Evolutionary conservation across 495 filamentous ascomycete genomes (phyloP), one percentile per base, ranked within the genome.

Genomic region (Daldinia bambusicola): DNA sequence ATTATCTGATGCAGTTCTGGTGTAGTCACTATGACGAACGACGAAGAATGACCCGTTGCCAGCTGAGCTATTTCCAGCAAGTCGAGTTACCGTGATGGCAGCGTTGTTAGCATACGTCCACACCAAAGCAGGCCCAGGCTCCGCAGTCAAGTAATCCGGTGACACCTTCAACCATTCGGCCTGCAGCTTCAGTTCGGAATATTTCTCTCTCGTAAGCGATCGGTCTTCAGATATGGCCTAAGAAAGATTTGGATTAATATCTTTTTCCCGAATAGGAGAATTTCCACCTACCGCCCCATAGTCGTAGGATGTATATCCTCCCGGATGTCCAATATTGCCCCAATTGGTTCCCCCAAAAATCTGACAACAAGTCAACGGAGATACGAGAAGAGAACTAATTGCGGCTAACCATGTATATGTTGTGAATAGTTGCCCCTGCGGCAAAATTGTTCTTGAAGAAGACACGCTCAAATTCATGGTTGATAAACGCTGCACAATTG

Each of bases 381-480:
- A 18, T 48, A 5, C 0, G 12, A 36, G 34, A 31, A 52, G 9
- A 18, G 6, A 16, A 77, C 34, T 72, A 73, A 40, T 77, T 68
- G 18, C 40, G 4, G 66, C 32, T 75, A 67, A 64, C 69, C 73
- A 69, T 69, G n/a, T 69, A 56, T 36, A 61, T 55, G 58, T 73
- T 67, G 34, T 59, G 63, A 41, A 50, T 63, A 55, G 75, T 74
- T 70, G 63, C 51, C 58, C 69, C 88, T 55, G 89, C 87, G 40
- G 86, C 87, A 55, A 90, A 88, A 72, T 89, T 84, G 70, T 94
- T 93, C 84, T 94, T 94, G 74, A 92, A 93, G 69, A 93, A 91
- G 6, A 95, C 89, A 22, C 91, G 80, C 68, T 92, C 89, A 69
- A 92, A 92, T 71, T 93, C 88, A 36, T 87, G 76, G 61, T 90